Evolutionary conservation across 208 protist genomes (phyloP).

Genomic region (Sergeia podlipaevii): DNA sequence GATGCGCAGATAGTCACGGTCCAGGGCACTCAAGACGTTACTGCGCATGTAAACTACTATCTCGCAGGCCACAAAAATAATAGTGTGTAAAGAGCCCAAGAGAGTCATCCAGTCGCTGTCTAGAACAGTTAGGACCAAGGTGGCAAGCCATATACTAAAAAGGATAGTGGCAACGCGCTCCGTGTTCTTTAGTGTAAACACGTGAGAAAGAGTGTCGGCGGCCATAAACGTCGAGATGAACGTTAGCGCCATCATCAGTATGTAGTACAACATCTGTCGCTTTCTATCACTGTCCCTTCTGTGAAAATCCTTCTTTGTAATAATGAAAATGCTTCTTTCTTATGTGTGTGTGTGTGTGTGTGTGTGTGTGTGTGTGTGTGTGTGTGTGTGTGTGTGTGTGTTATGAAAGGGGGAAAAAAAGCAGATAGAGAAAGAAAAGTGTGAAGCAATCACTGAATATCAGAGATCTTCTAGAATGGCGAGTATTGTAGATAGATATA

Average conservation of each 20-base stretch:
- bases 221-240: slow-evolving; percentile 69
- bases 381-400: too few species aligned
- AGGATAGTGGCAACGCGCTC: slow-evolving; percentile 21
- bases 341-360: too few species aligned
- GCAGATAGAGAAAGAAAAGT: too few species aligned
- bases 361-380: too few species aligned
- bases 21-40: slow-evolving; percentile 6
- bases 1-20: slow-evolving; percentile 45
- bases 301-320: too few species aligned
- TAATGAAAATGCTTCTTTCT: too few species aligned
- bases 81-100: slow-evolving; percentile 23
- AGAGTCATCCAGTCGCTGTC: slow-evolving; percentile 39
- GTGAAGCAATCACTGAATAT: too few species aligned
- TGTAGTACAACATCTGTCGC: slow-evolving; percentile 23
- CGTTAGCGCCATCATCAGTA: slow-evolving; percentile 25
- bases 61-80: slow-evolving; percentile 28
- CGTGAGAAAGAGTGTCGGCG: slow-evolving; percentile 47
- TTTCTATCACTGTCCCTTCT: too few species aligned
- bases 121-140: slow-evolving; percentile 23
- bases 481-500: too few species aligned
- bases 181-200: slow-evolving; percentile 21
- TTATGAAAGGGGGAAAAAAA: too few species aligned
- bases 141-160: slow-evolving; percentile 28
- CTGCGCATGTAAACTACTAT: slow-evolving; percentile 2
- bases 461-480: too few species aligned